phyloP scores from a whole-genome alignment of 371 early-diverging fungal species.

The Capillidium heterosporum region DNA sequence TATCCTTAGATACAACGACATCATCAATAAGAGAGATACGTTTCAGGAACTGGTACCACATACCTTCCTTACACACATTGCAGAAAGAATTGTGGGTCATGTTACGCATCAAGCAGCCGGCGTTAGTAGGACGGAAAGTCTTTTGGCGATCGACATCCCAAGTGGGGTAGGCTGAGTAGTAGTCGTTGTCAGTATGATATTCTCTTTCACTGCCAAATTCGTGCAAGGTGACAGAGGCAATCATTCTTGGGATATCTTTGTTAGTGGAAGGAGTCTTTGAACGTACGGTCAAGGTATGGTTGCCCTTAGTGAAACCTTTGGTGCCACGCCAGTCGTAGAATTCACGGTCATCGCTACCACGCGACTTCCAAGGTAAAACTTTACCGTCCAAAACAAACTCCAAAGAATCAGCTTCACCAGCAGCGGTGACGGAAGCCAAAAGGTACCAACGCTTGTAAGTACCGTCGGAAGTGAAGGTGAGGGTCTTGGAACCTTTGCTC shows the following conservation, averaged over 20 bases:
- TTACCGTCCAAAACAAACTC: constrained; percentile 21
- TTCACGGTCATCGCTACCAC: constrained; percentile 24
- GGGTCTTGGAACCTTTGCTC: constrained; percentile 21
- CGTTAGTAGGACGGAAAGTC: constrained; percentile 27
- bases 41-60: constrained; percentile 26
- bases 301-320: constrained; percentile 18
- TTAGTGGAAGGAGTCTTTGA: not conserved
- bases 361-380: constrained; percentile 20
- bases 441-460: constrained; percentile 22
- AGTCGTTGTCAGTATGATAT: constrained; percentile 16
- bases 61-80: constrained; percentile 31
- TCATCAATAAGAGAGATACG: constrained; percentile 24
- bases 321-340: constrained; percentile 20
- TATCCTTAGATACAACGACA: not conserved
- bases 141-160: constrained; percentile 15
- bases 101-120: constrained; percentile 36
- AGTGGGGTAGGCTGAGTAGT: constrained; percentile 32
- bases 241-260: not conserved
- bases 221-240: constrained; percentile 21
- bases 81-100: constrained; percentile 26
- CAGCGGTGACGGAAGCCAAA: constrained; percentile 26
- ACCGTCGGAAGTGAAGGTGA: constrained; percentile 25
- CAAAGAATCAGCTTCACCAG: constrained; percentile 17
- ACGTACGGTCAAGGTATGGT: constrained; percentile 12
- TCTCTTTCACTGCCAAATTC: constrained; percentile 25